phyloP scores from a whole-genome alignment of 75 land plant species.

The Isoetes taiwanensis region DNA sequence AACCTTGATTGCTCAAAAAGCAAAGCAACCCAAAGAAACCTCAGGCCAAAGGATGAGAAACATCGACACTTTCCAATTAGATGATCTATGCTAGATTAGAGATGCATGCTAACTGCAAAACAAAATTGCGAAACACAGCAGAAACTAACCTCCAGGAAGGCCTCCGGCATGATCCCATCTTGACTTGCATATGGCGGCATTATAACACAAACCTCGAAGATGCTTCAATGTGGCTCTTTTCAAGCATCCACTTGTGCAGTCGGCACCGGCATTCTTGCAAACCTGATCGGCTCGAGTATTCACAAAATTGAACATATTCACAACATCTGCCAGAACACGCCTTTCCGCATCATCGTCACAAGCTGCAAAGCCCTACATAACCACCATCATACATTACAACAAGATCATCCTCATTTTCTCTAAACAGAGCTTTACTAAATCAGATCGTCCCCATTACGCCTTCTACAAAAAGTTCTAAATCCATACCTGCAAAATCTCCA shows the following conservation, averaged over 20 bases:
- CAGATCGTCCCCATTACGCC: no score
- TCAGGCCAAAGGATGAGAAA: no score
- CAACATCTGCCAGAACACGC: constrained; percentile 10
- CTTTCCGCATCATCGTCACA: constrained; percentile 6
- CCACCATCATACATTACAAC: background rate
- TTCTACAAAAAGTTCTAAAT: no score
- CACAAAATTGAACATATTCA: background rate
- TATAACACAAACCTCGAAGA: constrained; percentile 17
- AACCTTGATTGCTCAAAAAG: no score
- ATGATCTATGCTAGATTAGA: no score
- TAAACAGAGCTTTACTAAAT: no score
- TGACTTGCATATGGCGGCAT: constrained; percentile 65
- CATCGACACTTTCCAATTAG: no score
- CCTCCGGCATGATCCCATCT: constrained; percentile 41
- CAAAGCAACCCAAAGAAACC: no score
- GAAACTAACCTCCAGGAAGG: constrained; percentile 33
- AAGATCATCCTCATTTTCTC: no score
- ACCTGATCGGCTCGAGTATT: background rate
- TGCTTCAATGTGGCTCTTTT: constrained; percentile 22
- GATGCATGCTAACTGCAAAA: no score
- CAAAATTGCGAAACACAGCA: background rate
- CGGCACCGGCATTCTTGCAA: background rate
- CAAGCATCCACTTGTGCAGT: constrained; percentile 2
- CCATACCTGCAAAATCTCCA: constrained; percentile 13
- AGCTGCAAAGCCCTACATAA: constrained; percentile 11